phyloP scores from a whole-genome alignment of 1,284 basidiomycete species.

The Trichosporon inkin region DNA sequence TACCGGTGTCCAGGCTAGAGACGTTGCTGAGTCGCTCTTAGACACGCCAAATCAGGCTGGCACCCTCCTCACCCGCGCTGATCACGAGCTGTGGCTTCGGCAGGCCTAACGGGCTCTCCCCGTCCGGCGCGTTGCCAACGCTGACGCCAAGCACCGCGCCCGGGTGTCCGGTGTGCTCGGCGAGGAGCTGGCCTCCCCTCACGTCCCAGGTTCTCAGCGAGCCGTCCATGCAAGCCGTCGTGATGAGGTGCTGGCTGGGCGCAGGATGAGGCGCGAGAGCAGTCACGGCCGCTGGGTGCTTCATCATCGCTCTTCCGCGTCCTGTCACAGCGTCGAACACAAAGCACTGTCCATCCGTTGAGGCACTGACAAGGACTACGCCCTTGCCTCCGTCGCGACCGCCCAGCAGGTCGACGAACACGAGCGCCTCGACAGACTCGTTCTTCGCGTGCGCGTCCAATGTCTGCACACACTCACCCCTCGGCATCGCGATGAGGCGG shows the following conservation, averaged over 20 bases:
- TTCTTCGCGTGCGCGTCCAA: conserved; percentile 80
- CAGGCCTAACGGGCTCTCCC: conserved; percentile 41
- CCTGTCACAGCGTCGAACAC: conserved; percentile 89
- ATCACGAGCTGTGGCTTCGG: conserved; percentile 56
- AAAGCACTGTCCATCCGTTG: conserved; percentile 87
- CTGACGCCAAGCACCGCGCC: conserved; percentile 74
- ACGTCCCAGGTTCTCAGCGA: conserved; percentile 89
- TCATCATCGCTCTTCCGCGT: conserved; percentile 66
- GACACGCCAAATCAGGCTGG: conserved; percentile 63
- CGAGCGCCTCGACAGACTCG: conserved; percentile 84
- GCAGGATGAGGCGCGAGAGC: conserved; percentile 67
- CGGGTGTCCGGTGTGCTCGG: conserved; percentile 77
- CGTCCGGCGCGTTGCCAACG: conserved; percentile 53
- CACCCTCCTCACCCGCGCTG: conserved; percentile 80
- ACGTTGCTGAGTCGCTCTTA: neutral
- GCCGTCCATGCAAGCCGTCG: conserved; percentile 79
- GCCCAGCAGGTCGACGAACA: conserved; percentile 73
- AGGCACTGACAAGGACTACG: conserved; percentile 72
- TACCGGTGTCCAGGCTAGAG: conserved; percentile 24
- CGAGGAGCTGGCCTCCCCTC: conserved; percentile 71
- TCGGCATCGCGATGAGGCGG: conserved; percentile 76
- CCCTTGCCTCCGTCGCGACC: conserved; percentile 56
- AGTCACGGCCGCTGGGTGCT: conserved; percentile 71
- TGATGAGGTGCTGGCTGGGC: conserved; percentile 64
- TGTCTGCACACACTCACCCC: conserved; percentile 65